These are phyloP conservation scores for Periconia macrospinosa DNA, from an alignment of 2,329 filamentous ascomycete species.

Conservation along the genomic window DNA sequence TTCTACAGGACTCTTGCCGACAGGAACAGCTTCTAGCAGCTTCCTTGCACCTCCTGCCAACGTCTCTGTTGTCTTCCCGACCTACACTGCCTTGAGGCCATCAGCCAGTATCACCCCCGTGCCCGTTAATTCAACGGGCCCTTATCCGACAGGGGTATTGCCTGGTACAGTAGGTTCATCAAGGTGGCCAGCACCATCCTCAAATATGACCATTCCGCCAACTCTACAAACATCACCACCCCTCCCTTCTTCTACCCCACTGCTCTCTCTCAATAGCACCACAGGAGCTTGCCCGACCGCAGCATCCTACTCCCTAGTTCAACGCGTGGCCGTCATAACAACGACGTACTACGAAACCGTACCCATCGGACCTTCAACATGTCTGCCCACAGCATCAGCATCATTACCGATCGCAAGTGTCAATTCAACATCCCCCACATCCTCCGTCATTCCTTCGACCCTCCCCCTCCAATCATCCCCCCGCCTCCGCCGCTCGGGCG, in stretches of 20 bases:
- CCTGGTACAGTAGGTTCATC: not conserved
- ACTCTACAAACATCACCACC: not conserved
- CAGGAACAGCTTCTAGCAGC: not conserved
- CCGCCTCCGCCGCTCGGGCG: conserved; percentile 15
- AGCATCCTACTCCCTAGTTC: not conserved
- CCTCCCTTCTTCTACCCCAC: not conserved
- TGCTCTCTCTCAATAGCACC: not conserved
- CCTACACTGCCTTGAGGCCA: not conserved
- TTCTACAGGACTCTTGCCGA: not conserved
- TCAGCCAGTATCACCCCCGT: not conserved
- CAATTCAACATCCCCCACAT: conserved; percentile 11
- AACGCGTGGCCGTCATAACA: conserved; percentile 2
- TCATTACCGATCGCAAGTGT: conserved; percentile 1
- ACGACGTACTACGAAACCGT: conserved; percentile 7
- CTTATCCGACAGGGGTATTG: conserved; percentile 1
- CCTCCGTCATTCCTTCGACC: conserved; percentile 4
- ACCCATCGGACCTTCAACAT: conserved; percentile 5
- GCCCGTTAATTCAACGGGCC: conserved; percentile 8
- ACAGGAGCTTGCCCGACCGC: conserved; percentile 4
- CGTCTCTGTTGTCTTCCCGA: not conserved
- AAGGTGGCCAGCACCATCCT: not conserved
- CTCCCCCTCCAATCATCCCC: not conserved
- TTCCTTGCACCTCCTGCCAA: not conserved
- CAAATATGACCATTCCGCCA: conserved; percentile 1
- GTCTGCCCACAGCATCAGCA: conserved; percentile 4